These are phyloP conservation scores for Trichomonas tenax DNA, from an alignment of 208 protist genomes.

Conservation along the genomic window DNA sequence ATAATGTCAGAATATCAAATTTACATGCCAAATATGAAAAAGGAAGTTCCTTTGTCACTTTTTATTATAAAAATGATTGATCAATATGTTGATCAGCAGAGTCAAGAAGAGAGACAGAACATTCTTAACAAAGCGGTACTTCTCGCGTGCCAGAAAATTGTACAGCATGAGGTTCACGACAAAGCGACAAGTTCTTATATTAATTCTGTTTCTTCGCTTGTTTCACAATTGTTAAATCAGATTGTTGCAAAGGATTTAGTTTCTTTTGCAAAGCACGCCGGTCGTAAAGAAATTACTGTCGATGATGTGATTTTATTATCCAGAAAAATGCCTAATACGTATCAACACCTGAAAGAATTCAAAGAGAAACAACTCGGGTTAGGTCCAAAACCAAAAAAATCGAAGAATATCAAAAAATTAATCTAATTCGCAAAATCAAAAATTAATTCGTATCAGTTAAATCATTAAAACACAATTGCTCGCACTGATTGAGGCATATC, in stretches of 20 bases:
- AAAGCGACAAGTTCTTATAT: background rate
- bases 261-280: background rate
- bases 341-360: background rate
- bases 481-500: too few relatives aligned
- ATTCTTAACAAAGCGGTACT: background rate
- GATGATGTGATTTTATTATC: background rate
- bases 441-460: too few relatives aligned
- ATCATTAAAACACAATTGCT: too few relatives aligned
- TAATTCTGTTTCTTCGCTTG: background rate
- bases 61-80: background rate
- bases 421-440: too few relatives aligned
- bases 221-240: background rate
- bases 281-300: background rate
- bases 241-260: background rate
- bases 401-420: background rate
- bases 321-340: background rate
- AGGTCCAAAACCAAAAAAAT: background rate
- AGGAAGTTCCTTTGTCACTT: background rate
- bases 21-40: too few relatives aligned
- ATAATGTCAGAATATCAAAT: too few relatives aligned
- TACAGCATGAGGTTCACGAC: background rate
- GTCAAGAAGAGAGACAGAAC: background rate
- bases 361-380: background rate
- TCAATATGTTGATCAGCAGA: too few relatives aligned
- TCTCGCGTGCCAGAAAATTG: background rate